Base-by-base conservation (phyloP, 495 filamentous ascomycete genomes). In the Achaetomiella virescens region DNA sequence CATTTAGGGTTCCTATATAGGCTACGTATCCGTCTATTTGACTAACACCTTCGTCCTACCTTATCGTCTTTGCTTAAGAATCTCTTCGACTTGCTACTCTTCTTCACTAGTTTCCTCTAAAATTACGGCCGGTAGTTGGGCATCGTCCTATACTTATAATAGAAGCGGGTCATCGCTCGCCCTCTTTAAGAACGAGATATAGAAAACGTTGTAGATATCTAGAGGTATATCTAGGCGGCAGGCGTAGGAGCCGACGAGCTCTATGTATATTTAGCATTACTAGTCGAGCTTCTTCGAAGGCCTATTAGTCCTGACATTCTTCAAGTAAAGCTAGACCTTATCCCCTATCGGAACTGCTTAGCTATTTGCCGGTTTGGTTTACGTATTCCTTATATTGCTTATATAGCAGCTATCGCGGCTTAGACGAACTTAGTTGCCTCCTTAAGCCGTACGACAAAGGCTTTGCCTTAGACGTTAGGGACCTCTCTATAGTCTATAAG, bases 221-320 rank as follows among this genome's bases (percentile, higher is more conserved):
- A 17, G 46, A 3, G 46, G 46, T 22, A 17, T 48, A 8, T 35
- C 11, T 9, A 48, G 31, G 9, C 46, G 46, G 18, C 17, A 36
- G 31, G 46, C 29, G 12, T 48, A 9, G 9, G 29, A 36, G 3
- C 46, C 31, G 31, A 48, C 22, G 7, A 48, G 18, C 9, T 48
- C 31, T 2, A 18, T 48, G 17, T 36, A 17, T 48, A 48, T 7
- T 48, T 48, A 17, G 29, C 29, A 17, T 48, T 48, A 3, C 18
- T 8, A 48, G 31, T 48, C 46, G 46, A 48, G 46, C 31, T 48
- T 48, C 17, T 36, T 48, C 18, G 29, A 48, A 14, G 46, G 46
- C 29, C 31, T 35, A 9, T 22, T 22, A 29, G 46, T 48, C 17
- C 33, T 48, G 29, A 48, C 9, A 9, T 48, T 48, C n/a, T 21